Base-by-base conservation (phyloP, 305 asterid species). In the Fraxinus latifolia region DNA sequence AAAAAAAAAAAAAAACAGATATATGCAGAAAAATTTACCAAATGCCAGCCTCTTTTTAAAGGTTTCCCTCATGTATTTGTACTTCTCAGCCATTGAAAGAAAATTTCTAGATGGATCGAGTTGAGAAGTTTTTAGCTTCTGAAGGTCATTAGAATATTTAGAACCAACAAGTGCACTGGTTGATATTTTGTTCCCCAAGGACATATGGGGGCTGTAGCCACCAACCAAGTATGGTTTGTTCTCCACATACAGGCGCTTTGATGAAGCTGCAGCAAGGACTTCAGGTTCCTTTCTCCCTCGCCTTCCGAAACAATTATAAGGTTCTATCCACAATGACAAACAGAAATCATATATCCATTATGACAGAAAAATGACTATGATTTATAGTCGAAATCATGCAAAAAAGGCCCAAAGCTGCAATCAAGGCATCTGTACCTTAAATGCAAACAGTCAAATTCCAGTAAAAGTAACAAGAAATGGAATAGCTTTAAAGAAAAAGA, bases 231-330 rank as follows among this genome's bases (percentile, higher is more conserved):
- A 89, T 71, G 98, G 98, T 89, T 85, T 87, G 81, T 96, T 95
- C 91, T 96, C 97, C 82, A 96, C 93, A 88, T 90, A 95, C 86
- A 91, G 85, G 82, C 97, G 98, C 90, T 96, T 96, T 74, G 89
- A 77, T 19, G 94, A 89, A 81, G 94, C 97, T 83, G 96, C 96
- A 72, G 93, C 87, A 77, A 92, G 92, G 78, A 88, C 91, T 87
- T 92, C 97, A 77, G 94, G 92, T 86, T 90, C 98, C 77, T 91
- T 87, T 80, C 91, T 88, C 85, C 92, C 97, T 82, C 94, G 89
- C 88, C 93, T 92, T 86, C 88, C 94, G 83, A 82, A 80, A 84
- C 87, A 87, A 85, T 87, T 86, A 76, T 89, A 91, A 77, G 97
- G 97, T 88, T 95, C 99, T 96, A 86, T 53, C 79, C 74, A 77